Evolutionary conservation across 768 basidiomycete genomes (phyloP), one percentile per base, ranked within the genome.

Genomic region (Lentinula edodes): DNA sequence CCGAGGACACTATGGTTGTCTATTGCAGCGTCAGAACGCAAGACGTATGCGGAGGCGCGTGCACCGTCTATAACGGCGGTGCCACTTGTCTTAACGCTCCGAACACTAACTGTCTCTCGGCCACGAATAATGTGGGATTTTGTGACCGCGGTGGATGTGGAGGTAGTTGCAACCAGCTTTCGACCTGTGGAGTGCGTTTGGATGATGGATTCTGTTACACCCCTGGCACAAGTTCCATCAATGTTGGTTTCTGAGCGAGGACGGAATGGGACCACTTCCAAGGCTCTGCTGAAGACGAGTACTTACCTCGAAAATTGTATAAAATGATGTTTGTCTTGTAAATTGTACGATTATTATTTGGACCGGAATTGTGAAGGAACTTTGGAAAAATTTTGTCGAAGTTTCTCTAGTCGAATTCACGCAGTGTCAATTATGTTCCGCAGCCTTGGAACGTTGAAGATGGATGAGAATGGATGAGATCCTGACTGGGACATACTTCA

Each of bases 11-110:
- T 8, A 69, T 59, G 2, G 71, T 76, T 38, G 66, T 65, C 3
- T 75, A 70, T 68, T 76, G 75, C 65, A 64, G 48, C 52, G 61
- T 28, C 35, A 52, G 66, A 16, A 35, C 60, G 15, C 43, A 57
- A 18, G 63, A 65, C 43, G 63, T 72, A 53, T 76, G 75, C 62
- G 69, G 67, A 5, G 72, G 73, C 0, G 7, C 62, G 2, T 76
- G 75, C 66, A 74, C 67, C 6, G 71, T 73, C 0, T 72, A 70
- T 66, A 68, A 63, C 39, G 73, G 74, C 16, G 50, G 50, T 51
- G 20, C 50, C 16, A 51, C 5, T 28, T 76, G 75, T 59, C 66
- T 73, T 54, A n/a, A 39, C 28, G 66, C 73, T 1, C 71, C 74
- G 1, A 38, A 55, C 48, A 74, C 73, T 18, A 61, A 66, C n/a